phyloP scores from a whole-genome alignment of 495 filamentous ascomycete species.

The Bombardia bombarda region DNA sequence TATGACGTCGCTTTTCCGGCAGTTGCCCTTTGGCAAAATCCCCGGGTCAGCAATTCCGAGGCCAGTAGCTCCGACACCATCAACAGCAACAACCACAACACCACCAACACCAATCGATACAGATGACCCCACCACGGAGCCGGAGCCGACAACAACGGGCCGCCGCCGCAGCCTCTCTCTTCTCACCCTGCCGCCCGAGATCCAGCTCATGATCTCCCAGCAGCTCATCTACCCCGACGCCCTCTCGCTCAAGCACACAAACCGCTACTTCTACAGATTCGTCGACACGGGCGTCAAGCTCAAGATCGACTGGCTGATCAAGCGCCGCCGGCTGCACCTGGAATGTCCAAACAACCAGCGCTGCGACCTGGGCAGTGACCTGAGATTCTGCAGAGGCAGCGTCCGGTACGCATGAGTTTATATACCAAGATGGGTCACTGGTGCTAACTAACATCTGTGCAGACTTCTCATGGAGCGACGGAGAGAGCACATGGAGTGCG shows the following conservation, averaged over 20 bases:
- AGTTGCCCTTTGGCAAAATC: background rate
- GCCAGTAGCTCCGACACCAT: background rate
- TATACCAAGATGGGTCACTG: background rate
- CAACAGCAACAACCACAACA: background rate
- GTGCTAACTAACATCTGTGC: background rate
- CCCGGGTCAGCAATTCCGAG: background rate
- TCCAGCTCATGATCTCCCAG: constrained; percentile 46
- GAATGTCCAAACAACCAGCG: constrained; percentile 41
- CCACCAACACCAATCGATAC: background rate
- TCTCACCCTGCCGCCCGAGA: constrained; percentile 48
- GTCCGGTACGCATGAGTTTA: constrained; percentile 29
- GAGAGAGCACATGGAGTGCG: constrained; percentile 46
- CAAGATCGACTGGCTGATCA: constrained; percentile 61
- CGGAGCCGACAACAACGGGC: background rate
- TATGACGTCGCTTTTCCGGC: constrained; percentile 1
- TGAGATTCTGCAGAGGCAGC: constrained; percentile 44
- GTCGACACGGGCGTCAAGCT: constrained; percentile 58
- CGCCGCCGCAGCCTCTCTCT: background rate
- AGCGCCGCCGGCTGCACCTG: constrained; percentile 44
- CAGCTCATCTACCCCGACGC: constrained; percentile 52
- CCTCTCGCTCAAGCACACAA: constrained; percentile 54
- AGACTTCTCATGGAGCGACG: constrained; percentile 46
- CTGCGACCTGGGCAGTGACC: constrained; percentile 45
- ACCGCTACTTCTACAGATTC: constrained; percentile 51
- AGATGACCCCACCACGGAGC: background rate